Evolutionary conservation across 805 yeast species (phyloP).

Genomic region (Kazachstania viticola): DNA sequence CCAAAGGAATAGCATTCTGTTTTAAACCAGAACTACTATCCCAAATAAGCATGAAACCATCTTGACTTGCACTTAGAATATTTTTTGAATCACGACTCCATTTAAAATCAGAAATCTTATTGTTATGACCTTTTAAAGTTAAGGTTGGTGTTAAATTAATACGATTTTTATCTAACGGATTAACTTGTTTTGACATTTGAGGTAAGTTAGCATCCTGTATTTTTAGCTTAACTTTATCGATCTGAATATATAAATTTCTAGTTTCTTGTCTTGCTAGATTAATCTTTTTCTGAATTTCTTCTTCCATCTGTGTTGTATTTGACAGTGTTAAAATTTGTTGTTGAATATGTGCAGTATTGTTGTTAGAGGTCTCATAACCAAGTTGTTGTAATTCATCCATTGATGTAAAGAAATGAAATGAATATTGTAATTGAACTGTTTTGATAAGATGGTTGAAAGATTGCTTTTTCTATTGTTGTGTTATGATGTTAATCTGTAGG

Average conservation of each 20-base stretch:
- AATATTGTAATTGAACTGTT: too few relatives aligned
- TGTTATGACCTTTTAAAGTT: conserved; percentile 45
- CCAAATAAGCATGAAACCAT: conserved; percentile 79
- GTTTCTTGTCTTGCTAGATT: conserved; percentile 35
- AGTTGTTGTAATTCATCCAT: too few relatives aligned
- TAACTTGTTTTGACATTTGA: conserved; percentile 27
- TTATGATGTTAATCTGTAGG: too few relatives aligned
- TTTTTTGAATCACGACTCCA: conserved; percentile 58
- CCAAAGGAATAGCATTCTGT: conserved; percentile 55
- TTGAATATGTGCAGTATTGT: conserved; percentile 1
- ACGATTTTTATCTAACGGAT: conserved; percentile 9
- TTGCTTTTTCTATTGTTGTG: too few relatives aligned
- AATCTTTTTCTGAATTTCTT: conserved; percentile 21
- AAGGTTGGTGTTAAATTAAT: conserved; percentile 29
- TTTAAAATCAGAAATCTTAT: conserved; percentile 54
- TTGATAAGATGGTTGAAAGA: too few relatives aligned
- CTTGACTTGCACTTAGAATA: conserved; percentile 69
- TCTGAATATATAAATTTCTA: conserved; percentile 36
- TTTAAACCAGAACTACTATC: conserved; percentile 65
- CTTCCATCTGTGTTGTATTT: conserved; percentile 11
- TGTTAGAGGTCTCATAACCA: too few relatives aligned
- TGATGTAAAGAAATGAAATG: too few relatives aligned
- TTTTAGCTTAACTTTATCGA: conserved; percentile 32
- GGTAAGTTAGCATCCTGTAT: conserved; percentile 36
- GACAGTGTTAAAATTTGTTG: conserved; percentile 3